Conservation (phyloP, 768 basidiomycete genomes). For the Tricholoma matsutake region DNA sequence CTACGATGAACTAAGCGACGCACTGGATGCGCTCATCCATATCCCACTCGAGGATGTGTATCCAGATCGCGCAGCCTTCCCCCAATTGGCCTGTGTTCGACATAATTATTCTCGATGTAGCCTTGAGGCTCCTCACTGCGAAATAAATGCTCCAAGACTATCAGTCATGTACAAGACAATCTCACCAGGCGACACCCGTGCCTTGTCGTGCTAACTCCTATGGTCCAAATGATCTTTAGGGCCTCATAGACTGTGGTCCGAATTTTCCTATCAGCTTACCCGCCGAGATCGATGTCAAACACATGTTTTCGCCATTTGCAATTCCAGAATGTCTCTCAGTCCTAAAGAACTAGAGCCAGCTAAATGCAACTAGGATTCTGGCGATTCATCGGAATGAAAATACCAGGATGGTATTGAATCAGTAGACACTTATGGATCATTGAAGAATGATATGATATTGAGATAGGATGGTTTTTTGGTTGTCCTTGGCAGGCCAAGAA, state of each 20-base stretch:
- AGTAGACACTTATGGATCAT: slow-evolving; percentile 27
- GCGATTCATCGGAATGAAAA: slow-evolving; percentile 9
- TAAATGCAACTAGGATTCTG: background rate
- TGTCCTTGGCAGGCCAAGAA: no score
- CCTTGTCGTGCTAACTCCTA: slow-evolving; percentile 31
- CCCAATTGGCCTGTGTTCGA: slow-evolving; percentile 62
- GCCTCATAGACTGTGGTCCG: slow-evolving; percentile 36
- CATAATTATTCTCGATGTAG: slow-evolving; percentile 54
- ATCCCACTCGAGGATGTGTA: background rate
- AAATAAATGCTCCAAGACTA: slow-evolving; percentile 49
- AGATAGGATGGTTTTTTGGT: no score
- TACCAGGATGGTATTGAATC: slow-evolving; percentile 44
- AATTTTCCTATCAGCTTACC: slow-evolving; percentile 36
- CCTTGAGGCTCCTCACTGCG: slow-evolving; percentile 59
- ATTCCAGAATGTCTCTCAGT: slow-evolving; percentile 39
- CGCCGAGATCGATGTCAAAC: slow-evolving; percentile 33
- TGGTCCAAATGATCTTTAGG: slow-evolving; percentile 45
- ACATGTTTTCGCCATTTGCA: slow-evolving; percentile 26
- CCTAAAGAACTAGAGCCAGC: slow-evolving; percentile 17
- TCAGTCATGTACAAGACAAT: slow-evolving; percentile 66
- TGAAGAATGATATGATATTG: no score
- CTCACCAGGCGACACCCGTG: slow-evolving; percentile 28
- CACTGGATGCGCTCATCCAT: no score
- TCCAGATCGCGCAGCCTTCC: slow-evolving; percentile 33
- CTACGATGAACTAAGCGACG: no score